Evolutionary conservation across 1,139 yeast genomes (phyloP).

Genomic region (Candida freyschussii): DNA sequence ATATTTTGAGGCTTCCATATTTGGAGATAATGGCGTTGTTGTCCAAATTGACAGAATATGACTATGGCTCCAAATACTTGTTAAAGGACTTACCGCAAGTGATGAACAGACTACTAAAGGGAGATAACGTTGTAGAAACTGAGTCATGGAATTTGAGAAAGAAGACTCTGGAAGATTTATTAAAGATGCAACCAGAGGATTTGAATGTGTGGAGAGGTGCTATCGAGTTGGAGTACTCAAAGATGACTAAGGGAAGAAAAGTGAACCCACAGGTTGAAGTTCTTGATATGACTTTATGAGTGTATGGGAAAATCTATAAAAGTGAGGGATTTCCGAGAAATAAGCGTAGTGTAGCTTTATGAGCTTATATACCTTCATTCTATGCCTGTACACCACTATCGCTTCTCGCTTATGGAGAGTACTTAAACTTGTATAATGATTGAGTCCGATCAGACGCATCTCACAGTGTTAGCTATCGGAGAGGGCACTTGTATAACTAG

Average conservation of each 20-base stretch:
- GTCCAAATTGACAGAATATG: slow-evolving; percentile 25
- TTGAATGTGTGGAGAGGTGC: slow-evolving; percentile 30
- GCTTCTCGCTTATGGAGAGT: no score
- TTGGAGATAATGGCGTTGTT: slow-evolving; percentile 32
- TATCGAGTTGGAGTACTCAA: slow-evolving; percentile 24
- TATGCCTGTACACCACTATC: no score
- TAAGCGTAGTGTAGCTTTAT: no score
- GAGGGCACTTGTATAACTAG: no score
- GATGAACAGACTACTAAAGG: slow-evolving; percentile 30
- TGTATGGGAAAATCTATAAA: neutral
- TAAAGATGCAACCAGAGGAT: slow-evolving; percentile 16
- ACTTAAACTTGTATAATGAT: no score
- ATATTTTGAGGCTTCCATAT: slow-evolving; percentile 29
- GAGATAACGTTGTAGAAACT: slow-evolving; percentile 26
- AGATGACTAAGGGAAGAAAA: slow-evolving; percentile 17
- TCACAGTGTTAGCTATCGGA: no score
- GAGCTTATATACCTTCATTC: no score
- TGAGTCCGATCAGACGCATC: no score
- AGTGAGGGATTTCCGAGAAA: no score
- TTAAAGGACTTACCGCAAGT: slow-evolving; percentile 28
- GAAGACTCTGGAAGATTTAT: slow-evolving; percentile 27
- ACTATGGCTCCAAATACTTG: slow-evolving; percentile 25
- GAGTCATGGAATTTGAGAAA: slow-evolving; percentile 29
- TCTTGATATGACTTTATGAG: slow-evolving; percentile 8
- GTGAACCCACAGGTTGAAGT: slow-evolving; percentile 10